Evolutionary conservation across 2,329 filamentous ascomycete species (phyloP).

Genomic region (Pyrenophora graminea): DNA sequence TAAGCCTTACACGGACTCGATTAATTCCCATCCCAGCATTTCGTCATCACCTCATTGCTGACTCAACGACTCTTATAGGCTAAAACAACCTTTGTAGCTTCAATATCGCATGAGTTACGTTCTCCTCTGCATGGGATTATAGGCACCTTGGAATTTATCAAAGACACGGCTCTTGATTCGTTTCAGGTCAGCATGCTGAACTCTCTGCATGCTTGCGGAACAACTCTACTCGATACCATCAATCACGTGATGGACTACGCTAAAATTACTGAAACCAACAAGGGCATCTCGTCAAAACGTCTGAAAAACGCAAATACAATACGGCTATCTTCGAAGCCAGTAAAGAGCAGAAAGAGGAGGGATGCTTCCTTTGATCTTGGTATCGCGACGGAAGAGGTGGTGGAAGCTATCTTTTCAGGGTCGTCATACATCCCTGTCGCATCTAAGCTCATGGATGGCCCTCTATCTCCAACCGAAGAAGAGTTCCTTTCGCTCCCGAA

Average conservation of each 20-base stretch:
- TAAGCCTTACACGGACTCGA: neutral
- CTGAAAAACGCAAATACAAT: constrained; percentile 36
- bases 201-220: constrained; percentile 49
- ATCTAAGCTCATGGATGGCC: constrained; percentile 10
- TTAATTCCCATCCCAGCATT: neutral
- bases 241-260: constrained; percentile 41
- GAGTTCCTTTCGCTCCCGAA: neutral
- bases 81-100: constrained; percentile 58
- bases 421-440: constrained; percentile 39
- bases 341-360: constrained; percentile 27
- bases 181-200: constrained; percentile 54
- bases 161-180: constrained; percentile 49
- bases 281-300: constrained; percentile 46
- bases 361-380: constrained; percentile 27
- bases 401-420: constrained; percentile 33
- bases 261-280: constrained; percentile 29
- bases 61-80: constrained; percentile 24
- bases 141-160: constrained; percentile 56
- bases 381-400: constrained; percentile 28
- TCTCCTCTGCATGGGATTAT: constrained; percentile 46
- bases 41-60: neutral
- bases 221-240: constrained; percentile 55
- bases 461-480: constrained; percentile 6
- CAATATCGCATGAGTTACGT: constrained; percentile 59
- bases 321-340: constrained; percentile 36